phyloP scores from a whole-genome alignment of 1,284 basidiomycete genomes.

The Malassezia yamatoensis region DNA sequence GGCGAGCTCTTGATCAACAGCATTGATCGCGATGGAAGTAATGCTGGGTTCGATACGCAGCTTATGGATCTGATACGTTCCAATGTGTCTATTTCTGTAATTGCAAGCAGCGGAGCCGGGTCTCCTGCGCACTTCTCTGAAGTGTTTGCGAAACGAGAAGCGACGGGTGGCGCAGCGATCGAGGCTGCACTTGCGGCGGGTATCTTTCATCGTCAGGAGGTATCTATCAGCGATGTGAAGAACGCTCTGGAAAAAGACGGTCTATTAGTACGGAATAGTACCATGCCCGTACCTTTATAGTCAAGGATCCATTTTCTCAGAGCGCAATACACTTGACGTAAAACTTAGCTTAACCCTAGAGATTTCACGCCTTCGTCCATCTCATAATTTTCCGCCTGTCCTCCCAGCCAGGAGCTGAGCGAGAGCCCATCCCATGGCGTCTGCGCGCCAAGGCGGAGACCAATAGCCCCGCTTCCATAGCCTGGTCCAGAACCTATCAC shows the following conservation, averaged over 20 bases:
- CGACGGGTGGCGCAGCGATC: constrained; percentile 49
- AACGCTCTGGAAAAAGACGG: constrained; percentile 32
- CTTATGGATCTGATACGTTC: constrained; percentile 63
- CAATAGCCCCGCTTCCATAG: constrained; percentile 16
- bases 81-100: constrained; percentile 76
- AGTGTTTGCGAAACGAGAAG: constrained; percentile 50
- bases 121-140: constrained; percentile 69
- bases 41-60: constrained; percentile 81
- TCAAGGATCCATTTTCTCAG: not conserved
- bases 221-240: constrained; percentile 54
- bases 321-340: not conserved
- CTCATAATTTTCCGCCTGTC: constrained; percentile 20
- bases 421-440: not conserved
- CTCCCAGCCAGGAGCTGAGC: constrained; percentile 18
- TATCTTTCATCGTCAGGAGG: constrained; percentile 88
- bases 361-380: constrained; percentile 24
- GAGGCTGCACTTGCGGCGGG: constrained; percentile 94
- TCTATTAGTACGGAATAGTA: constrained; percentile 23
- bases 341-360: constrained; percentile 15
- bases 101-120: constrained; percentile 85
- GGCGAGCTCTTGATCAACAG: constrained; percentile 93
- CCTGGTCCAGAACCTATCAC: constrained; percentile 14
- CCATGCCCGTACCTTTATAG: not conserved
- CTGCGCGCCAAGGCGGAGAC: constrained; percentile 11
- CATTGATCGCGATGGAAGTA: constrained; percentile 91